Percentiles rank a stretch among this genome's conserved stretches.
phyloP scores from a whole-genome alignment of 2,329 filamentous ascomycete species.

The Daldinia sp. region DNA sequence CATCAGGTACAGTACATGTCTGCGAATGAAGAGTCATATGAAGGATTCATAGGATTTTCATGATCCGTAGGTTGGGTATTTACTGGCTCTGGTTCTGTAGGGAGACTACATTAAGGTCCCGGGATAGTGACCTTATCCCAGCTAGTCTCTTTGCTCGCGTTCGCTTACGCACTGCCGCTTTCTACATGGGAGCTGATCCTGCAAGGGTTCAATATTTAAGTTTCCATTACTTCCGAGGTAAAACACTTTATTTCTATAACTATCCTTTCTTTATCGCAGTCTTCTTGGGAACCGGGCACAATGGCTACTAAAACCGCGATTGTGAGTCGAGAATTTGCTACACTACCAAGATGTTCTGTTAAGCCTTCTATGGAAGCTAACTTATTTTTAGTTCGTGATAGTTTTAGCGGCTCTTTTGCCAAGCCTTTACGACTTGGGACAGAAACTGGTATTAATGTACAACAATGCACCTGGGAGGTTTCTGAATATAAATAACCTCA shows the following conservation, averaged over 20 bases:
- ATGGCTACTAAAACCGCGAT: conserved; percentile 25
- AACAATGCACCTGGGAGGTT: conserved; percentile 50
- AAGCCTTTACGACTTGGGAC: conserved; percentile 15
- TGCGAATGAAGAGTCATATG: background rate
- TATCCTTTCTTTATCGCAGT: background rate
- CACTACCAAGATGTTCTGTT: background rate
- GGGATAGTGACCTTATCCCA: background rate
- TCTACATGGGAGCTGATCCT: background rate
- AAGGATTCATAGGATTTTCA: conserved; percentile 5
- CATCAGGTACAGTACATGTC: too few species aligned
- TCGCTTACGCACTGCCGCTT: conserved; percentile 2
- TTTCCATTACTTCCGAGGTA: background rate
- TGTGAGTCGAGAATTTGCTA: conserved; percentile 10
- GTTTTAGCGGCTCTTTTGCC: conserved; percentile 27
- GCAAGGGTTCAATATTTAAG: background rate
- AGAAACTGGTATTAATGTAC: conserved; percentile 14
- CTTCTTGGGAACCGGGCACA: background rate
- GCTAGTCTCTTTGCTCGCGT: background rate
- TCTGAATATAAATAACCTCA: conserved; percentile 45
- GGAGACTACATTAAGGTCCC: background rate
- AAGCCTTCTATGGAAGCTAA: background rate
- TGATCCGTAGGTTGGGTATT: background rate
- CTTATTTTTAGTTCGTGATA: conserved; percentile 14
- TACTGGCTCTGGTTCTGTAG: background rate
- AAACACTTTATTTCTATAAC: background rate